phyloP scores from a whole-genome alignment of 176 grass and related monocot species.

The Musa acuminata region DNA sequence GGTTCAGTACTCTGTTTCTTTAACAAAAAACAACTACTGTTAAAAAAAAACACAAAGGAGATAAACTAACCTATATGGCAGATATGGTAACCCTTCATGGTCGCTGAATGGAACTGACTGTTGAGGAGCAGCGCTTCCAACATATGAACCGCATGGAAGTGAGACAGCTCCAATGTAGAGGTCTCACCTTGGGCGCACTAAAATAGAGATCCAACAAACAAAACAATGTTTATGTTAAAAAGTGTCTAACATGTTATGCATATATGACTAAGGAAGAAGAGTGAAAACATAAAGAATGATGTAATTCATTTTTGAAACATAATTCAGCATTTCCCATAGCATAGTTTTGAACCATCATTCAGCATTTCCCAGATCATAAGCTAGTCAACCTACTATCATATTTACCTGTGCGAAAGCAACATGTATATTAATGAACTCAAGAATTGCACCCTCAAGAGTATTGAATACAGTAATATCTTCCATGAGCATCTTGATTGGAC shows the following conservation, averaged over 20 bases:
- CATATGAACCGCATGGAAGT: conserved; percentile 50
- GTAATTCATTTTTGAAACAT: neutral
- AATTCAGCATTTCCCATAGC: too few relatives aligned
- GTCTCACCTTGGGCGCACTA: conserved; percentile 74
- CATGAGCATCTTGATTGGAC: too few relatives aligned
- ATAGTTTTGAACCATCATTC: too few relatives aligned
- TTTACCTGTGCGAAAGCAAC: too few relatives aligned
- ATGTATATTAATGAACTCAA: too few relatives aligned
- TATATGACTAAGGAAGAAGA: neutral
- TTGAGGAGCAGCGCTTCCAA: conserved; percentile 54
- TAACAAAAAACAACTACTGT: neutral
- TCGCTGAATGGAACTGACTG: conserved; percentile 55
- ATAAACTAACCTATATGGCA: conserved; percentile 56
- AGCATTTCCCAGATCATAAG: too few relatives aligned
- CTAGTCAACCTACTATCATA: too few relatives aligned
- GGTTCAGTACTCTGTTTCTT: neutral
- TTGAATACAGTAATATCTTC: too few relatives aligned
- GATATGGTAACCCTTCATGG: conserved; percentile 56
- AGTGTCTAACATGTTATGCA: neutral
- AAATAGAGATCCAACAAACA: conserved; percentile 20
- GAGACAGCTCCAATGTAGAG: conserved; percentile 51
- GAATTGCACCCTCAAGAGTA: too few relatives aligned
- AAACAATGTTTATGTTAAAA: neutral
- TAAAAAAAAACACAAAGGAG: neutral
- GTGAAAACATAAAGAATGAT: neutral